Base-by-base conservation (phyloP, 495 filamentous ascomycete species). In the Pseudomonodictys pantanalensis region DNA sequence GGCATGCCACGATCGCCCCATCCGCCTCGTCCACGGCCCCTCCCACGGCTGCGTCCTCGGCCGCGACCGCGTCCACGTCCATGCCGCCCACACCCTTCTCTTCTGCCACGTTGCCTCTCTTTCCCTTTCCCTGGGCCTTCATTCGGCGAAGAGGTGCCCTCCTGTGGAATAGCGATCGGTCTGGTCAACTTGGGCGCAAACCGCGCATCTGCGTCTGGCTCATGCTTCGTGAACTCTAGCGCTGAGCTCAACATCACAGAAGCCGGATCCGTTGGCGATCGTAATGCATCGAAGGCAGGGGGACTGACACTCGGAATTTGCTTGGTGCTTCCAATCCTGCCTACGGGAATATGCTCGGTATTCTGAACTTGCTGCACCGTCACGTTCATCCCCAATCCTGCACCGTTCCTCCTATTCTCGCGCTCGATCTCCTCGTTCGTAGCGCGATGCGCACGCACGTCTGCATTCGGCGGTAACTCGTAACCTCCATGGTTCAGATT, bases 111-210 rank as follows among this genome's bases (percentile, higher is more conserved):
- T 15, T 15, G 15, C 5, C 12, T 12, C 20, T 29, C 23, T 26
- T 26, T 17, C 10, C 20, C 32, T n/a, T 28, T n/a, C 11, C 51
- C 10, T 41, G 18, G 15, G 15, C 18, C 25, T 9, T 43, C 23
- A 7, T 5, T 23, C 26, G 55, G 41, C 0, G 26, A 28, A 33
- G 55, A 45, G 4, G 41, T 12, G 0, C 22, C 22, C 20, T 47
- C 24, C 29, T 57, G 65, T n/a, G 65, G 65, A 55, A 68, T 58
- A 15, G 61, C 65, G 20, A 68, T 52, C 17, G 10, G 22, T 5
- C 61, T 56, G 10, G 47, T 44, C 3, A 68, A 26, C 0, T 57
- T 56, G 3, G 56, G 56, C 12, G 65, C 65, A 43, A 61, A 68
- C 22, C 48, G 43, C 2, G 44, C 17, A 52, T 68, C 65, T 15